A percentile compares a stretch with the other conserved stretches of the same genome.
phyloP scores from a whole-genome alignment of 2,329 filamentous ascomycete species.

The Neopestalotiopsis clavispora region DNA sequence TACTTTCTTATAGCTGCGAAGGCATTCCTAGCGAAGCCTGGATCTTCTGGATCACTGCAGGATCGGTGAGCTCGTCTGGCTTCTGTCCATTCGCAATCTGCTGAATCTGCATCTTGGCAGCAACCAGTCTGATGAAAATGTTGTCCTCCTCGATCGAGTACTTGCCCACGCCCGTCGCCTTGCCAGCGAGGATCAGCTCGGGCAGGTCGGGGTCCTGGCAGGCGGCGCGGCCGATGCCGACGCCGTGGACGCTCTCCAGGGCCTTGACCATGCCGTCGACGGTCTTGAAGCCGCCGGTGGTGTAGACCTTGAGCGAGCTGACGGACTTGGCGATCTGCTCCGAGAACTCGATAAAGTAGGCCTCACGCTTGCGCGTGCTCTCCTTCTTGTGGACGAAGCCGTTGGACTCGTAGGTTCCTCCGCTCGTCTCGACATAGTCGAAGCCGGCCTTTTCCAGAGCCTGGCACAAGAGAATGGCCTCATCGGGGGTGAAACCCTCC shows the following conservation, averaged over 20 bases:
- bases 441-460: slow-evolving; percentile 54
- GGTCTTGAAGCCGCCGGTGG: slow-evolving; percentile 59
- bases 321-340: slow-evolving; percentile 50
- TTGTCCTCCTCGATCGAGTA: slow-evolving; percentile 52
- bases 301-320: slow-evolving; percentile 54
- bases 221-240: slow-evolving; percentile 58
- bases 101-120: slow-evolving; percentile 53
- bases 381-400: slow-evolving; percentile 57
- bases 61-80: slow-evolving; percentile 44
- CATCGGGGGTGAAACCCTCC: slow-evolving; percentile 54
- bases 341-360: slow-evolving; percentile 64
- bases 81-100: slow-evolving; percentile 28
- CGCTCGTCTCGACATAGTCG: slow-evolving; percentile 63
- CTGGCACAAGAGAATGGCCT: slow-evolving; percentile 52
- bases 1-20: neutral
- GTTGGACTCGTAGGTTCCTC: slow-evolving; percentile 61
- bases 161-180: slow-evolving; percentile 52
- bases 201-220: slow-evolving; percentile 53
- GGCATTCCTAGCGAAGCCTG: neutral
- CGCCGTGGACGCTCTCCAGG: slow-evolving; percentile 57
- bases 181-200: slow-evolving; percentile 49
- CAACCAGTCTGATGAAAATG: slow-evolving; percentile 47
- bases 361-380: slow-evolving; percentile 57
- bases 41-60: slow-evolving; percentile 32
- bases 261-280: slow-evolving; percentile 59